These are phyloP conservation scores for Protomyces pachydermus DNA, from an alignment of 1,139 yeast species.

Conservation along the genomic window DNA sequence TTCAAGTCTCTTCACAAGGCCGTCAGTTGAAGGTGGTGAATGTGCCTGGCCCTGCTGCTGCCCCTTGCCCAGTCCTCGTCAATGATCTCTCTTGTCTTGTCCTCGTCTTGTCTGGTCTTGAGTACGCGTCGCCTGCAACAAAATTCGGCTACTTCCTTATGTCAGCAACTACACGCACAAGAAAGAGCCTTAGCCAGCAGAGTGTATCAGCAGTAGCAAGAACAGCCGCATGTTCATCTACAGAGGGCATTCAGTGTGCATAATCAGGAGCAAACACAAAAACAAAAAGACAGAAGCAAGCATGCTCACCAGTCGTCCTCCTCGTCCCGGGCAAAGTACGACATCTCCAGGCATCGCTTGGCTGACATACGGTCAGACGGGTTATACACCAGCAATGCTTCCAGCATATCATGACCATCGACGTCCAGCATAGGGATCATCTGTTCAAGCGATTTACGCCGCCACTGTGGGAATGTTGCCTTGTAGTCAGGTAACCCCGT, in stretches of 20 bases:
- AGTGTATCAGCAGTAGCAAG: neutral
- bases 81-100: neutral
- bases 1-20: too few relatives aligned
- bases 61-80: neutral
- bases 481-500: constrained; percentile 90
- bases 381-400: constrained; percentile 79
- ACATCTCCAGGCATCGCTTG: constrained; percentile 83
- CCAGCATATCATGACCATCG: constrained; percentile 72
- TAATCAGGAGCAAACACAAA: neutral
- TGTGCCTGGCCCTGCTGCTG: too few relatives aligned
- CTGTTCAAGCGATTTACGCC: constrained; percentile 76
- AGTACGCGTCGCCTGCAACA: neutral
- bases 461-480: constrained; percentile 82
- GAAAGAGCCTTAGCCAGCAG: too few relatives aligned
- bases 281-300: neutral
- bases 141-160: neutral
- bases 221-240: neutral
- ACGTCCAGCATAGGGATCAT: constrained; percentile 74
- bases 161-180: neutral
- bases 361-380: constrained; percentile 94
- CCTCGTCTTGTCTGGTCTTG: neutral
- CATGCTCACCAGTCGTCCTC: neutral
- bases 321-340: constrained; percentile 53
- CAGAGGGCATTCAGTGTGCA: neutral
- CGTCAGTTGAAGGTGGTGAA: too few relatives aligned